Base-by-base conservation (phyloP, 345 rosid species). In the Brassica napus region DNA sequence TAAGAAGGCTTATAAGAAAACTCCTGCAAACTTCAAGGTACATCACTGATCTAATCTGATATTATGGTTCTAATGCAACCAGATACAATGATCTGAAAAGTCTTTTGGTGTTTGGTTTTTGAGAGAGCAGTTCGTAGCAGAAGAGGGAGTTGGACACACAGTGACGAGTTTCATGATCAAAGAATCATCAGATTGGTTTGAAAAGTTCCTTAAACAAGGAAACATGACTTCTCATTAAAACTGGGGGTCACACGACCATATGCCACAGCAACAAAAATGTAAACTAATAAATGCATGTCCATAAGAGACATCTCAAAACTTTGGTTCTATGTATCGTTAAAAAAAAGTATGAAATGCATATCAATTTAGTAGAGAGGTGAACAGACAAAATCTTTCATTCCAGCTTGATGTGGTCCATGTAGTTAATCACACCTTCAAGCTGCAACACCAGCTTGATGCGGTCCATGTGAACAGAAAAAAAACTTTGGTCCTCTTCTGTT, bases 371-470 rank as follows among this genome's bases (percentile, higher is more conserved):
- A 68, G 80, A 44, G 34, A 76, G 61, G 11, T 58, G 7, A 59
- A 24, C 15, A 59, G 7, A 59, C 6, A 57, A 59, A 3, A 9
- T 8, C 9, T 86, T 86, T 28, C 31, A 95, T 2, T 91, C 98
- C 84, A 95, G 87, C 86, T 86, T 87, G 80, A 90, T 68, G 75
- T 90, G 82, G 78, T 93, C 97, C 90, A 93, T 83, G 74, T 90
- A 92, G 68, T 83, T 88, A 49, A 95, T 93, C 83, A 90, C 84
- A 10, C 92, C 91, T 88, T 95, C 99, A 83, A 95, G 93, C 98
- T 95, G 87, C 69, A 71, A 26, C 28, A 26, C 98, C 84, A 95
- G 87, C 86, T 86, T 87, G 80, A 90, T 68, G 75, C 90, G 82
- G 78, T 93, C 97, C 47, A 69, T 4, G 52, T 28, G 30, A 28